These are phyloP conservation scores for Vigna unguiculata DNA, from an alignment of 306 rosid genomes.

Conservation along the genomic window DNA sequence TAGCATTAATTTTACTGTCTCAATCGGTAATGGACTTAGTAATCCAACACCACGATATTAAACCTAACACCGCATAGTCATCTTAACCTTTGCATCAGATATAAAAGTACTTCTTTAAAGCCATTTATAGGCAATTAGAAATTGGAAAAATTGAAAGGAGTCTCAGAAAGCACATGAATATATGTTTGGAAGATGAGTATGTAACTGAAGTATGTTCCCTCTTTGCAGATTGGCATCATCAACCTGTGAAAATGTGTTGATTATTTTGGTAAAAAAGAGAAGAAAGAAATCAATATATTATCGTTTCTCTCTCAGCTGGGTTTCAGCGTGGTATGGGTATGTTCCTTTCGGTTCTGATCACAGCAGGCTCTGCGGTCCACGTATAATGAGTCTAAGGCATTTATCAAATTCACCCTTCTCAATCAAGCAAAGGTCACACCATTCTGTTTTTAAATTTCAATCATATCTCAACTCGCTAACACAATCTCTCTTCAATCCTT, in stretches of 20 bases:
- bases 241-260: neutral
- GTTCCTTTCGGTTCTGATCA: neutral
- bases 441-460: neutral
- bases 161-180: no score
- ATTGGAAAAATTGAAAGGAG: neutral
- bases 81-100: no score
- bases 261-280: neutral
- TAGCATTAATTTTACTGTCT: no score
- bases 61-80: no score
- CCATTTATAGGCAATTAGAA: neutral
- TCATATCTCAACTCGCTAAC: neutral
- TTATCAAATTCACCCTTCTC: neutral
- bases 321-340: neutral
- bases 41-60: no score
- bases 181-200: neutral
- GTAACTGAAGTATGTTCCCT: slow-evolving; percentile 11
- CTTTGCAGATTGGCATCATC: slow-evolving; percentile 15
- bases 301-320: neutral
- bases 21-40: no score
- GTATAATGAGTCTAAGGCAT: neutral
- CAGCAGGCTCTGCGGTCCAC: no score
- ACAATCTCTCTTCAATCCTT: neutral
- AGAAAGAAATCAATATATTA: neutral
- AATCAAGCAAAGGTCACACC: neutral
- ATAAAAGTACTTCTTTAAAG: no score